Conservation (phyloP, 768 basidiomycete genomes). For the Xerocomus brunneocitrinus region DNA sequence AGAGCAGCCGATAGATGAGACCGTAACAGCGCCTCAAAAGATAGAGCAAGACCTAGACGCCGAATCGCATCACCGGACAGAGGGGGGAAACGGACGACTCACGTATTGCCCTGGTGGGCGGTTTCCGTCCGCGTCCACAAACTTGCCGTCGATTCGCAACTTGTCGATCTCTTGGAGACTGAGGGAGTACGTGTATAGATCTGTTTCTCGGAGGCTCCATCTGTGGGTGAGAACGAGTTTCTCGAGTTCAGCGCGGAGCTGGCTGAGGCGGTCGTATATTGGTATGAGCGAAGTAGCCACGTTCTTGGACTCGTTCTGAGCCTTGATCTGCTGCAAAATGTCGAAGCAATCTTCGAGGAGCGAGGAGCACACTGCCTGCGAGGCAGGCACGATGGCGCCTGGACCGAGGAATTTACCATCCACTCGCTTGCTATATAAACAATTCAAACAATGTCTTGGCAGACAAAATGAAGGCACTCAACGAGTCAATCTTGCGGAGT, state of each 20-base stretch:
- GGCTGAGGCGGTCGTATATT: conserved; percentile 86
- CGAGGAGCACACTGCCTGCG: conserved; percentile 88
- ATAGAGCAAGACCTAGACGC: conserved; percentile 78
- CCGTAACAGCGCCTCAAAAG: conserved; percentile 93
- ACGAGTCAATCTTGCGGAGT: conserved; percentile 93
- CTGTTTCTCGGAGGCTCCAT: conserved; percentile 94
- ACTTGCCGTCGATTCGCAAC: conserved; percentile 96
- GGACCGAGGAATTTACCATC: conserved; percentile 95
- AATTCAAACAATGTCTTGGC: conserved; percentile 11
- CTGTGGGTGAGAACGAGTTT: conserved; percentile 90
- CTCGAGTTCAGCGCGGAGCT: conserved; percentile 85
- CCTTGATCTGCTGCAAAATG: conserved; percentile 91
- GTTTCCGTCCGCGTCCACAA: conserved; percentile 90
- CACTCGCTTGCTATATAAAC: conserved; percentile 67
- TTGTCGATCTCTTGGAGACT: conserved; percentile 95
- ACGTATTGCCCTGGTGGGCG: conserved; percentile 94
- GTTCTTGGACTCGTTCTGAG: conserved; percentile 84
- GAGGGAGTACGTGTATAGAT: conserved; percentile 89
- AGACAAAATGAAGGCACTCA: conserved; percentile 49
- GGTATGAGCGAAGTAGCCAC: conserved; percentile 83
- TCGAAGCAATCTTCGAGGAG: conserved; percentile 97
- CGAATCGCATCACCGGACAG: not conserved
- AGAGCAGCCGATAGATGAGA: conserved; percentile 87
- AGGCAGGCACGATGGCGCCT: conserved; percentile 83
- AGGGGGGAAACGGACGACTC: conserved; percentile 25